phyloP scores from a whole-genome alignment of 2,329 filamentous ascomycete genomes.

The Onygenales sp. region DNA sequence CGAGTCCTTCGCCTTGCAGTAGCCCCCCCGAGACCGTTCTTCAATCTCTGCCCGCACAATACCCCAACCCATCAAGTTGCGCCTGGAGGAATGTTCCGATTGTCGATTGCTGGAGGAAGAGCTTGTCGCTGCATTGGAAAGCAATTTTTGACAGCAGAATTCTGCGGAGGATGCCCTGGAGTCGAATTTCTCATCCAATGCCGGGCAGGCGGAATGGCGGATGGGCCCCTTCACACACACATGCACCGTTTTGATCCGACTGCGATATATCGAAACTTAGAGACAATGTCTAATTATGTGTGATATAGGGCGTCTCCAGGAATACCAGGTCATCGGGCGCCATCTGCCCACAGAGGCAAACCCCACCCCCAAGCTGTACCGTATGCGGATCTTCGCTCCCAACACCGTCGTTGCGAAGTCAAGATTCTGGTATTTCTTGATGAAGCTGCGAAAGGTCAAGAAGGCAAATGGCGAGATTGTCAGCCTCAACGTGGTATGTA shows the following conservation, averaged over 20 bases:
- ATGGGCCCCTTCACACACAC: background rate
- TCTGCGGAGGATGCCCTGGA: background rate
- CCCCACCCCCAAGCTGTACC: slow-evolving; percentile 96
- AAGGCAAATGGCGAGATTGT: slow-evolving; percentile 99
- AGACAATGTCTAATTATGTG: slow-evolving; percentile 23
- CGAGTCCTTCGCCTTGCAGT: slow-evolving; percentile 18
- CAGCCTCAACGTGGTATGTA: slow-evolving; percentile 82
- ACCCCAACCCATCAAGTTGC: background rate
- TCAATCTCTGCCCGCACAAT: background rate
- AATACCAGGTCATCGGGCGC: slow-evolving; percentile 99
- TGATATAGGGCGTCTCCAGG: slow-evolving; percentile 85
- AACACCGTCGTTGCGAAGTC: slow-evolving; percentile 99
- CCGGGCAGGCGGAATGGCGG: background rate
- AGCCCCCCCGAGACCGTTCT: slow-evolving; percentile 13
- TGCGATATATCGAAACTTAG: background rate
- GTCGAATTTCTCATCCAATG: background rate
- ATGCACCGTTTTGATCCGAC: background rate
- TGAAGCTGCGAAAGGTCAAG: slow-evolving; percentile 99
- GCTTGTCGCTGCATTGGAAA: background rate
- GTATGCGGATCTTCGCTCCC: slow-evolving; percentile 99
- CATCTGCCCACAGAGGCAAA: slow-evolving; percentile 96
- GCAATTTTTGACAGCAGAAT: background rate
- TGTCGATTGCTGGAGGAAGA: background rate
- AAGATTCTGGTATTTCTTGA: slow-evolving; percentile 99
- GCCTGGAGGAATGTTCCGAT: background rate